Base-by-base conservation (phyloP, 2,329 filamentous ascomycete genomes). In the Aspergillus brasiliensis region DNA sequence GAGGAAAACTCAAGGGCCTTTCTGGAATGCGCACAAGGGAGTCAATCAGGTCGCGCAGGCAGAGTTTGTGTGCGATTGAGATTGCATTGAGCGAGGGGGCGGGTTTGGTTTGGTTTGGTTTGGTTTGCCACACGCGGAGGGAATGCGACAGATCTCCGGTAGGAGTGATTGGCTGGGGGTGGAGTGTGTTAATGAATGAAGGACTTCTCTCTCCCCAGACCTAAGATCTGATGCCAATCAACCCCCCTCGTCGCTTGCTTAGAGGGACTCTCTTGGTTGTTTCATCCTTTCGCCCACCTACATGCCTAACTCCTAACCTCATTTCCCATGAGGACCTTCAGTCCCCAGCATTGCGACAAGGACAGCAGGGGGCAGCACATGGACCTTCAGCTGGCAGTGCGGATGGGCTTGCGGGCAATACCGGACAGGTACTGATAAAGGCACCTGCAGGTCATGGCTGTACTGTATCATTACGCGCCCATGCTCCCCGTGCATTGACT, bases 71-170 rank as follows among this genome's bases (percentile, higher is more conserved):
- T 49, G 46, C 46, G 46, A 49, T 49, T 28, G 25, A 17, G 23
- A 17, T 28, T 25, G 25, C 44, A 27, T 28, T 48, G 44, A 48
- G 44, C 44, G 21, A 48, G 25, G 44, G 44, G 38, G 40, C 10
- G 40, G 40, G 40, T 19, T 17, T 17, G n/a, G 10, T 44, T 17
- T 19, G 17, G n/a, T 17, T 19, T 19, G 40, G n/a, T 19, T 34
- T 34, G 40, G 46, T 28, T 49, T 49, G 46, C 46, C 46, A 49
- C 46, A 49, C 46, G 46, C 46, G 46, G 46, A 49, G 46, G 46
- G 46, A 49, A 49, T 49, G 46, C 46, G 19, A 49, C 46, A 49
- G 46, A 49, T 49, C 46, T 49, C 25, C 46, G 46, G n/a, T n/a
- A 49, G 46, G 46, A 27, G 25, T 49, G 46, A 49, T 49, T 49